These are phyloP conservation scores for Verticillium klebahnii DNA, from an alignment of 2,329 filamentous ascomycete species.

Conservation along the genomic window DNA sequence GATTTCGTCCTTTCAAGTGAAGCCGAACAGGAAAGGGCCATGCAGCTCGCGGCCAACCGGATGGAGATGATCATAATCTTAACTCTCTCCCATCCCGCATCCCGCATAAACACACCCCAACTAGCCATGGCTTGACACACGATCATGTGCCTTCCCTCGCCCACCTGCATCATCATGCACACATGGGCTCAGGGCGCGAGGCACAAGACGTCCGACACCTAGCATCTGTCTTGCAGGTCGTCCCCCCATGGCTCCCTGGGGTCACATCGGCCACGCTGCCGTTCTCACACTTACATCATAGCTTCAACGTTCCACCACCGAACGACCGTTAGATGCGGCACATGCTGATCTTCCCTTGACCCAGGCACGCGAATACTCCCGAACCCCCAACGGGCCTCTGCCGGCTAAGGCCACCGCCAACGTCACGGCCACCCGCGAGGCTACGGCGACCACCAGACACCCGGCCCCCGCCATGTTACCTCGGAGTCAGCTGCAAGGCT, in stretches of 20 bases:
- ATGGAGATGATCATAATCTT: not conserved
- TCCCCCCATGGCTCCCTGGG: not conserved
- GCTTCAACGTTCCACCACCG: not conserved
- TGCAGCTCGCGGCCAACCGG: not conserved
- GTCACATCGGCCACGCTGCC: not conserved
- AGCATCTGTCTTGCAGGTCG: not conserved
- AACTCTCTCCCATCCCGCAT: not conserved
- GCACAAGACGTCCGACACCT: not conserved
- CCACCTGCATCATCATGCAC: not conserved
- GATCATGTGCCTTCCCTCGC: not conserved
- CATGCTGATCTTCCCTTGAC: not conserved
- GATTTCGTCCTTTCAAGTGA: not conserved
- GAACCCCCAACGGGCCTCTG: not conserved
- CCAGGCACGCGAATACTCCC: not conserved
- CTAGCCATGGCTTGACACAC: not conserved
- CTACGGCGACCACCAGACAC: not conserved
- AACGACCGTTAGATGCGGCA: not conserved
- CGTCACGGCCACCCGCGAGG: not conserved
- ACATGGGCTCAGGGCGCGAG: not conserved
- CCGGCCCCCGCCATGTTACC: slow-evolving; percentile 38
- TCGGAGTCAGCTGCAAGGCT: slow-evolving; percentile 20
- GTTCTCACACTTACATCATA: not conserved
- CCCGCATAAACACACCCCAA: not conserved
- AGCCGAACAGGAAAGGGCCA: not conserved
- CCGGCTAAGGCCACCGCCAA: not conserved